A percentile compares a stretch with the other conserved stretches of the same genome.
Evolutionary conservation across 345 rosid genomes (phyloP).

Genomic region (Orychophragmus violaceus): DNA sequence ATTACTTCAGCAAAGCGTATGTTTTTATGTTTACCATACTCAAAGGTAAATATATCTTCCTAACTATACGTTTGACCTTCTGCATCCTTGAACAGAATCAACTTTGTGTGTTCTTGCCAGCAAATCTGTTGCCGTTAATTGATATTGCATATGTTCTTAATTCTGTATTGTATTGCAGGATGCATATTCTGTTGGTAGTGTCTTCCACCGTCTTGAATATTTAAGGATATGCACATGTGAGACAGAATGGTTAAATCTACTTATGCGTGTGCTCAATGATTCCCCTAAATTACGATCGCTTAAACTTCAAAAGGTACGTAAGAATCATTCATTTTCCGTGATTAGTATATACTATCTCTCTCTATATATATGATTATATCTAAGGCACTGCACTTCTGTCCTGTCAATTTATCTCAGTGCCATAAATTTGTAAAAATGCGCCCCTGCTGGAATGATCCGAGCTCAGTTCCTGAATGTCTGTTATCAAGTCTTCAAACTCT

Average conservation of each 20-base stretch:
- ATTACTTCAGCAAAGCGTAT: background rate
- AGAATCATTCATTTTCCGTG: background rate
- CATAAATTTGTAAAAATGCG: background rate
- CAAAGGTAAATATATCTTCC: background rate
- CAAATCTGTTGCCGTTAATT: background rate
- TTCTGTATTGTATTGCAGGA: background rate
- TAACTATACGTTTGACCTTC: background rate
- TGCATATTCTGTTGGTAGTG: constrained; percentile 3
- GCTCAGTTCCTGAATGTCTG: background rate
- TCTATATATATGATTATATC: too few species aligned
- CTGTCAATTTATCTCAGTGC: background rate
- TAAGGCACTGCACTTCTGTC: background rate
- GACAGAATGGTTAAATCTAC: constrained; percentile 10
- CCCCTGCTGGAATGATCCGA: constrained; percentile 7
- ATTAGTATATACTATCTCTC: too few species aligned
- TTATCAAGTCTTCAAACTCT: background rate
- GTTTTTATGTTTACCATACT: background rate
- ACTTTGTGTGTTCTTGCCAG: background rate
- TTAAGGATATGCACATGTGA: constrained; percentile 10
- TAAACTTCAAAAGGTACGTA: background rate
- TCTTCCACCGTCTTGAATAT: background rate
- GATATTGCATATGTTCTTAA: background rate
- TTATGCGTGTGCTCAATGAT: background rate
- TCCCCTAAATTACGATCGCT: constrained; percentile 8
- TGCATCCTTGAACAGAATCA: background rate